Evolutionary conservation across 345 rosid genomes (phyloP), one percentile per base, ranked within the genome.

Genomic region (Citrus sp.): DNA sequence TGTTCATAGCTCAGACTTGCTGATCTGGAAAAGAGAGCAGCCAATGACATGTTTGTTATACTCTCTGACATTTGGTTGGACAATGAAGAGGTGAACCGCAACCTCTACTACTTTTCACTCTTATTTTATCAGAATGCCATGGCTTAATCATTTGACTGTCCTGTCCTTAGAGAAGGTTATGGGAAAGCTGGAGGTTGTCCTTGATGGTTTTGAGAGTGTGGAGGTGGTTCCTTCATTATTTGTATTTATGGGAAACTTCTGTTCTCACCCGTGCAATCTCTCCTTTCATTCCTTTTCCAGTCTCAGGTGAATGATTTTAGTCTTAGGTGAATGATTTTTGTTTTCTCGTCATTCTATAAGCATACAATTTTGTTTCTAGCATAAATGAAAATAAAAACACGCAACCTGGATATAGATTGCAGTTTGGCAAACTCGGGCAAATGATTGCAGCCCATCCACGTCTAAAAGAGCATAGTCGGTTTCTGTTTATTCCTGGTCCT

Each of bases 211-310:
- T 85, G 97, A 90, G 88, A 84, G 75, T 69, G 90, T 84, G 84
- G 94, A 88, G 84, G 90, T 90, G 35, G 94, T 92, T 80, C 99
- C 98, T 68, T 91, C 98, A 46, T 88, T 96, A 67, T 94, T 96
- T 88, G 98, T 96, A 68, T 92, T 96, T 79, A 94, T 96, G 99
- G 98, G 98, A 37, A 90, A 96, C 68, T 92, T 94, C 76, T 92
- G 92, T 81, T 94, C 95, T 76, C 89, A 27, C 79, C 94, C 97
- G 25, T 96, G 94, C 86, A 92, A 90, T 83, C 89, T 92, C 77
- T 78, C 97, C 37, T 96, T 89, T 79, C 87, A 87, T 84, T 91
- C 98, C 35, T 94, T 87, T 78, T 85, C 92, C 79, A 88, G 76
- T 84, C 93, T 92, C 68, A 94, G 95, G 99, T 96, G 79, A 82